A percentile compares a stretch with the other conserved stretches of the same genome.
These are phyloP conservation scores for Exserohilum rostratum DNA, from an alignment of 2,329 filamentous ascomycete genomes.

Conservation along the genomic window DNA sequence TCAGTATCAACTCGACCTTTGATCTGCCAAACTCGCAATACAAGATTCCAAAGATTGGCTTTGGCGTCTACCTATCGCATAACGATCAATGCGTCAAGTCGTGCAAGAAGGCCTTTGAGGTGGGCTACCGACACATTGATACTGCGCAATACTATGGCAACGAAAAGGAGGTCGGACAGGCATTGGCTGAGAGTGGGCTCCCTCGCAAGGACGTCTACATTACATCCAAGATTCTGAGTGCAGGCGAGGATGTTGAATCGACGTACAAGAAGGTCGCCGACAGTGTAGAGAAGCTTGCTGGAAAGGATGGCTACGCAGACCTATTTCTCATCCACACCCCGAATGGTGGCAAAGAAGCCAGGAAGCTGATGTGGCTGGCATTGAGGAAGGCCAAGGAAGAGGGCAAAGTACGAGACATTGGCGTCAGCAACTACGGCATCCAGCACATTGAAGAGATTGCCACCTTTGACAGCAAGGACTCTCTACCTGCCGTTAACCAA, in stretches of 20 bases:
- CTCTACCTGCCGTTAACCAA: conserved; percentile 76
- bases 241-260: conserved; percentile 60
- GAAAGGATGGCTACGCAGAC: conserved; percentile 68
- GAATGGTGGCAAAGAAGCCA: conserved; percentile 59
- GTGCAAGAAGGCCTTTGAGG: conserved; percentile 62
- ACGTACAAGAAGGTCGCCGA: conserved; percentile 65
- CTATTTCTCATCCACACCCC: conserved; percentile 73
- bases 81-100: conserved; percentile 62
- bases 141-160: conserved; percentile 74
- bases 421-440: conserved; percentile 74
- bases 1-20: conserved; percentile 56
- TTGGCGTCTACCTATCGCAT: conserved; percentile 71
- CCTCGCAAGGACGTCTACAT: conserved; percentile 67
- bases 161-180: conserved; percentile 69
- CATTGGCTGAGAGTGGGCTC: conserved; percentile 63
- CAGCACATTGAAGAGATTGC: conserved; percentile 73
- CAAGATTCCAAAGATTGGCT: conserved; percentile 70
- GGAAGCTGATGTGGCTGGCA: conserved; percentile 69
- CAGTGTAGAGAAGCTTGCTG: conserved; percentile 66
- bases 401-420: conserved; percentile 68
- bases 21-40: conserved; percentile 57
- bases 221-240: conserved; percentile 71
- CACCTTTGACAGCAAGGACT: conserved; percentile 63
- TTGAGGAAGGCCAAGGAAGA: conserved; percentile 66
- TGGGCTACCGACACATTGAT: conserved; percentile 69